Evolutionary conservation across 352 stramenopile genomes (phyloP).

Genomic region (Globisporangium echinulatum): DNA sequence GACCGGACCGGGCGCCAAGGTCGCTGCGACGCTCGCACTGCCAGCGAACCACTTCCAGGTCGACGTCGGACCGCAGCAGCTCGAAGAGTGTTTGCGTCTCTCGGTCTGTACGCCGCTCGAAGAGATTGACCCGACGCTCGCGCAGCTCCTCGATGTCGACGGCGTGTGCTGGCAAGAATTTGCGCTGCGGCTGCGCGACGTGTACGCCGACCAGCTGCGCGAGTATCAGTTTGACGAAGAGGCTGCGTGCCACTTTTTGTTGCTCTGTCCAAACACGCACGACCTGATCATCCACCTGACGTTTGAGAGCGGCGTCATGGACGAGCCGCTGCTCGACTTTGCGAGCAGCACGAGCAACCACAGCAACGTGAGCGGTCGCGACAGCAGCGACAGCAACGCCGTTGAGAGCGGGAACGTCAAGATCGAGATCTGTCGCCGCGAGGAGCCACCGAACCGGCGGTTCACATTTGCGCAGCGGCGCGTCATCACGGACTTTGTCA

Average conservation of each 20-base stretch:
- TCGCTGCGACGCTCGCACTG: conserved; percentile 49
- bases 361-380: conserved; percentile 14
- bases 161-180: conserved; percentile 79
- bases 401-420: conserved; percentile 6
- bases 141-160: conserved; percentile 56
- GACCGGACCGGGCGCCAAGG: conserved; percentile 35
- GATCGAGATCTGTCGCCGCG: conserved; percentile 84
- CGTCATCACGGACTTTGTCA: conserved; percentile 82
- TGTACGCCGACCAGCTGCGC: conserved; percentile 73
- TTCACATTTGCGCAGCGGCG: conserved; percentile 79
- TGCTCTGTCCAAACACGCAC: conserved; percentile 76
- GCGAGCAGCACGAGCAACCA: conserved; percentile 17
- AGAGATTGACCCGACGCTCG: conserved; percentile 65
- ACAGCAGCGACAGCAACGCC: background rate
- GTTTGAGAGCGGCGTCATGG: conserved; percentile 37
- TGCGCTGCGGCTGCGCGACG: conserved; percentile 56
- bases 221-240: conserved; percentile 84
- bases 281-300: conserved; percentile 86
- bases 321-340: conserved; percentile 11
- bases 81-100: conserved; percentile 77
- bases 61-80: conserved; percentile 71
- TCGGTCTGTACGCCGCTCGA: conserved; percentile 78
- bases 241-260: conserved; percentile 63
- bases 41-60: conserved; percentile 54
- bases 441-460: conserved; percentile 69